Evolutionary conservation across 345 rosid species (phyloP).

Genomic region (Aethionema arabicum): DNA sequence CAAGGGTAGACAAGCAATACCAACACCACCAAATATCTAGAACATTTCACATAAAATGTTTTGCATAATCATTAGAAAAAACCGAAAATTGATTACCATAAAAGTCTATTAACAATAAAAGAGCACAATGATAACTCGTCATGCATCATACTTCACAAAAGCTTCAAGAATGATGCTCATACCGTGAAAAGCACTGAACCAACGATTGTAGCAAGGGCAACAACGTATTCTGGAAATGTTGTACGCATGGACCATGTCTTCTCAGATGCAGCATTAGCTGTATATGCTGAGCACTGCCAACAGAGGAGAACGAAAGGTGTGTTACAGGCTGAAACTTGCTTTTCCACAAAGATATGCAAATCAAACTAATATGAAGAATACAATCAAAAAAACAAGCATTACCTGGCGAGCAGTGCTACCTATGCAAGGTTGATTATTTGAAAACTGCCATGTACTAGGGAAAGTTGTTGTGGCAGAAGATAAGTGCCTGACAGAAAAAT

Average conservation of each 20-base stretch:
- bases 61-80: not conserved
- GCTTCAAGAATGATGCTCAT: constrained; percentile 31
- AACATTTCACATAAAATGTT: constrained; percentile 12
- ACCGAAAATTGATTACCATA: not conserved
- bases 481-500: constrained; percentile 92
- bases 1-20: constrained; percentile 89
- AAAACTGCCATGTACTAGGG: constrained; percentile 65
- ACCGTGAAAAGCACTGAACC: constrained; percentile 98
- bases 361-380: not conserved
- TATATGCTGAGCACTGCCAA: constrained; percentile 84
- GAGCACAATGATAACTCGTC: not conserved
- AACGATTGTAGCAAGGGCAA: constrained; percentile 96
- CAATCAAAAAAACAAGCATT: constrained; percentile 14
- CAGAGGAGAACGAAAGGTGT: constrained; percentile 14
- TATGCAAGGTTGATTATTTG: constrained; percentile 64
- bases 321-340: constrained; percentile 17
- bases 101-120: not conserved
- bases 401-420: constrained; percentile 69
- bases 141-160: constrained; percentile 17
- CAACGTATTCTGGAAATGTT: constrained; percentile 97
- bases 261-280: constrained; percentile 72
- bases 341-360: not conserved
- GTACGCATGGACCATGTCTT: constrained; percentile 97
- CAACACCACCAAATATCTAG: constrained; percentile 99
- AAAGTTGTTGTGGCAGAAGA: constrained; percentile 71